These are phyloP conservation scores for Nemophila menziesii DNA, from an alignment of 257 asterid genomes.

Conservation along the genomic window DNA sequence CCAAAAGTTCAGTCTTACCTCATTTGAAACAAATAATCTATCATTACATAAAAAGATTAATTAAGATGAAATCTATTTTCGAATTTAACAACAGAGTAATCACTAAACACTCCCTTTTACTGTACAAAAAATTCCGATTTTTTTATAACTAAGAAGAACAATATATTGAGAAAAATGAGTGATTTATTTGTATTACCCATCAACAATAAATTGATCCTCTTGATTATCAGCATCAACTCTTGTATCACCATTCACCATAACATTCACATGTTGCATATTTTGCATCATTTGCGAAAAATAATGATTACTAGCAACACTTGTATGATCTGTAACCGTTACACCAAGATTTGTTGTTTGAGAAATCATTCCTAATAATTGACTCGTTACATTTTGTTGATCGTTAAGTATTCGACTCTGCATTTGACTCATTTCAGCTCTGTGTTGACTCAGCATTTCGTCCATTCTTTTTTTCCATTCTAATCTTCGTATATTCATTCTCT, in stretches of 20 bases:
- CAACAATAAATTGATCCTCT: constrained; percentile 94
- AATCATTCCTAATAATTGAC: constrained; percentile 74
- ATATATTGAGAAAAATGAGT: too few species aligned
- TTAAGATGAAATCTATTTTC: too few species aligned
- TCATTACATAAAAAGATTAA: too few species aligned
- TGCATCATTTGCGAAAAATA: constrained; percentile 94
- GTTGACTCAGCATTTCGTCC: constrained; percentile 60
- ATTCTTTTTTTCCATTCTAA: constrained; percentile 79
- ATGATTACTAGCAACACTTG: constrained; percentile 66
- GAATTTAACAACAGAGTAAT: too few species aligned
- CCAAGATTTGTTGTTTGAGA: constrained; percentile 87
- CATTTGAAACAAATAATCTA: too few species aligned
- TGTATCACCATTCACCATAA: constrained; percentile 76
- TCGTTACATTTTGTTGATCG: constrained; percentile 74
- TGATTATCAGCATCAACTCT: constrained; percentile 81
- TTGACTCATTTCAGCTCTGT: constrained; percentile 74
- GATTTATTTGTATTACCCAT: constrained; percentile 63
- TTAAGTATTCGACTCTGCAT: constrained; percentile 73
- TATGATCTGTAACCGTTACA: constrained; percentile 59
- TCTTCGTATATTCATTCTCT: constrained; percentile 60
- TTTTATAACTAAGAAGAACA: too few species aligned
- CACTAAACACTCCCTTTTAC: too few species aligned
- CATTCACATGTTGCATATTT: constrained; percentile 70
- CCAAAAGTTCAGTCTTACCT: too few species aligned
- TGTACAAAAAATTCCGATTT: too few species aligned